phyloP scores from a whole-genome alignment of 257 asterid species.

The Fraxinus pennsylvanica region DNA sequence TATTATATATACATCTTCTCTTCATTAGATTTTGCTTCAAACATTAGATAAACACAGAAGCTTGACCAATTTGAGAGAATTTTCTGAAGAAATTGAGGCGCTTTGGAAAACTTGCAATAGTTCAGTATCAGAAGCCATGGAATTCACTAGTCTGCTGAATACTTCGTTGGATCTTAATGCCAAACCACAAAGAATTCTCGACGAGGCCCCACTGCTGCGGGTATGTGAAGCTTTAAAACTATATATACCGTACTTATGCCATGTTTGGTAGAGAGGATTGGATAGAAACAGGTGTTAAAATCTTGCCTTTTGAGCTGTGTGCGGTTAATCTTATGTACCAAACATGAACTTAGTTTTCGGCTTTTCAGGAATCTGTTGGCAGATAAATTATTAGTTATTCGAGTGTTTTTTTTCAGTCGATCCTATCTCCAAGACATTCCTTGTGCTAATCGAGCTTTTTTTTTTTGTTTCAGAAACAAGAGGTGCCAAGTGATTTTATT shows the following conservation, averaged over 20 bases:
- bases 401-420: not conserved
- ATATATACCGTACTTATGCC: not conserved
- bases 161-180: constrained; percentile 70
- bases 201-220: constrained; percentile 38
- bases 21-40: constrained; percentile 28
- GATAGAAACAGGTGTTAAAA: not conserved
- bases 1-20: constrained; percentile 25
- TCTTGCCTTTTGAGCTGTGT: not conserved
- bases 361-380: not conserved
- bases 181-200: constrained; percentile 49
- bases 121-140: constrained; percentile 43
- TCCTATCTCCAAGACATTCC: not conserved
- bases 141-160: constrained; percentile 62
- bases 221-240: constrained; percentile 34
- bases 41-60: not conserved
- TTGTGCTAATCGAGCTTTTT: not conserved
- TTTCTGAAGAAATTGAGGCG: not conserved
- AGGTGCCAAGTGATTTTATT: constrained; percentile 52
- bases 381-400: not conserved
- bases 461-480: constrained; percentile 57
- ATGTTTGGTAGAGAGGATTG: not conserved
- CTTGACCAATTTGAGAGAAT: not conserved
- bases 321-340: no score
- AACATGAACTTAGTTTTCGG: no score
- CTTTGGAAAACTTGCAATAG: not conserved